Evolutionary conservation across 2,329 filamentous ascomycete genomes (phyloP), one percentile per base, ranked within the genome.

Genomic region (Sphaceloma murrayae): DNA sequence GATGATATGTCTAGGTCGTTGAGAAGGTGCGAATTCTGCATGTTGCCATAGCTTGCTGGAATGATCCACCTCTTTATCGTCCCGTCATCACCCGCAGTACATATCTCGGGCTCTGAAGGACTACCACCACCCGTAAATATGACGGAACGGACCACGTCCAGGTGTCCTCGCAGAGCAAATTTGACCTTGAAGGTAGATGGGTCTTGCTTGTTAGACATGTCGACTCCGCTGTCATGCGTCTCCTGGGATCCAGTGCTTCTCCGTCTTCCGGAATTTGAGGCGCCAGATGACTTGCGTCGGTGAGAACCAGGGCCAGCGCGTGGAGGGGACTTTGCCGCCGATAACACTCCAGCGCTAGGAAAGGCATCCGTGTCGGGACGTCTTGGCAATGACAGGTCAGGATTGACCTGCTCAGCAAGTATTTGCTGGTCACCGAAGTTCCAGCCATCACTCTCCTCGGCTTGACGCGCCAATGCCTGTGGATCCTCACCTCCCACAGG

Each of bases 61-160:
- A 98, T 87, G 56, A 94, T 88, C 80, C 94, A 98, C 43, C 91
- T 78, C 64, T 98, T 98, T 61, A 98, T 84, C 55, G 89, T 83
- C 46, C 89, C 89, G 60, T 98, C 91, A 56, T 98, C 91, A 46
- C 89, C 86, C 39, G 85, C 86, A 2, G 89, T 98, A 64, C 89
- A 96, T 44, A 98, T 89, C 62, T 98, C 91, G 1, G 91, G 91
- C 59, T 98, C 91, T 3, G 85, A 86, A 3, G 88, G 88, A 57
- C 87, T 95, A 49, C 91, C 91, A 31, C 91, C 91, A 17, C 91
- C 91, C 1, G 88, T 96, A 65, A 98, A 98, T 51, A 95, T 94
- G 47, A 96, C 85, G 1, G 86, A 86, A 30, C 91, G 81, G 4
- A 98, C 86, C 2, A 93, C 88, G 59, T 96, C 87, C 2, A 98